Evolutionary conservation across 202 grass and related monocot genomes (phyloP), one percentile per base, ranked within the genome.

Genomic region (Cymbopogon flexuosus): DNA sequence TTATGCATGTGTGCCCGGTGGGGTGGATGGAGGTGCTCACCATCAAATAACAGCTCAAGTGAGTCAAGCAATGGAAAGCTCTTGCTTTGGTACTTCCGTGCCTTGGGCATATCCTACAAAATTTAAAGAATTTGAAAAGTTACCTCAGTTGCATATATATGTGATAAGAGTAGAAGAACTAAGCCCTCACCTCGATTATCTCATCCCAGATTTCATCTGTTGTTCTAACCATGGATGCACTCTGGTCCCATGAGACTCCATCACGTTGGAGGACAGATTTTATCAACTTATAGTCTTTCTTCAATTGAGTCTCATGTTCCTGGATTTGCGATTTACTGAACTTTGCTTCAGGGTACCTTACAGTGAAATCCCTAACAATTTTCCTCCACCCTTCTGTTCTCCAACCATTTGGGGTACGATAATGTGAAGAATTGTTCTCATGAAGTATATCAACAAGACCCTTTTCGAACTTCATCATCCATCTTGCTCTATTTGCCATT

Each of bases 121-220:
- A 65, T 40, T 60, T 30, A 85, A 65, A 30, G 0, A 84, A 72
- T 0, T 40, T 84, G 40, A 66, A 46, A 87, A 29, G 65, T 39
- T 22, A 24, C 27, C 19, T 60, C 9, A 2, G 59, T 10, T 65
- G 60, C 7, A 66, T 37, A 65, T 73, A 41, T 70, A 65, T 70
- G 42, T 34, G 19, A 42, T 11, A 57, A 65, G 3, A 77, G 21
- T 27, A 68, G 61, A 86, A 57, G 14, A 76, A 21, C 70, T 43
- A 46, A 27, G 51, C 40, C 62, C 81, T 84, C 65, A 90, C 88
- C 3, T 84, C 85, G 1, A 90, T 87, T 42, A 90, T 79, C 59
- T 86, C 84, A 76, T 83, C 88, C 84, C 88, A 90, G 24, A 87
- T 79, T 77, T 90, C 71, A 67, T 90, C 84, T 52, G 76, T 81